Conservation (phyloP, 1,139 yeast genomes). For the Magnusiomyces sp. region DNA sequence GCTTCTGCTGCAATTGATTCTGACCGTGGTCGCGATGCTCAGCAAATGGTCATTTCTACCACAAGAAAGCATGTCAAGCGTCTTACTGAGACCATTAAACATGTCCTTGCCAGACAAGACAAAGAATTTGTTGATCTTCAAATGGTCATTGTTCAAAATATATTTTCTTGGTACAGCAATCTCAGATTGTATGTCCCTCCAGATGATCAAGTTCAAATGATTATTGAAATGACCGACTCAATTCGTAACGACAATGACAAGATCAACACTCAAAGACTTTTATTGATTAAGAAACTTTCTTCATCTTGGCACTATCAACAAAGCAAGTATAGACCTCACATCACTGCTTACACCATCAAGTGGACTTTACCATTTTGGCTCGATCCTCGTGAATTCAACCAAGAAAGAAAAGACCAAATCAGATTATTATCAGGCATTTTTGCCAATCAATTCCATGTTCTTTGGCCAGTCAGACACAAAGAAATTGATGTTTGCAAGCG, state of each 20-base stretch:
- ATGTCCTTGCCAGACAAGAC: slow-evolving; percentile 19
- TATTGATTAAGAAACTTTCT: slow-evolving; percentile 52
- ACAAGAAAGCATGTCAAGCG: slow-evolving; percentile 19
- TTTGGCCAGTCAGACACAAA: slow-evolving; percentile 28
- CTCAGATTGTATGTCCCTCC: slow-evolving; percentile 22
- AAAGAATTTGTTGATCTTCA: slow-evolving; percentile 21
- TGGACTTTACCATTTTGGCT: slow-evolving; percentile 42
- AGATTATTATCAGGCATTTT: slow-evolving; percentile 28
- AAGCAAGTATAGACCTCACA: slow-evolving; percentile 35
- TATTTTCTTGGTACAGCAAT: slow-evolving; percentile 20
- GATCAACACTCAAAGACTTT: slow-evolving; percentile 48
- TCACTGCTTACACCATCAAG: slow-evolving; percentile 45
- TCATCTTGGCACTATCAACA: slow-evolving; percentile 40
- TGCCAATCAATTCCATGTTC: slow-evolving; percentile 27
- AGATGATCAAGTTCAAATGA: slow-evolving; percentile 23
- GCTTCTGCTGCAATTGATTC: slow-evolving; percentile 26
- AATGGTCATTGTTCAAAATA: slow-evolving; percentile 18
- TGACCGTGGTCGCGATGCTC: slow-evolving; percentile 22
- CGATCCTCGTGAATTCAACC: slow-evolving; percentile 22
- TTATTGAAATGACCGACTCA: slow-evolving; percentile 26
- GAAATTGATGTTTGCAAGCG: slow-evolving; percentile 26
- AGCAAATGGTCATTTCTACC: slow-evolving; percentile 16
- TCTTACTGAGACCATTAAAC: slow-evolving; percentile 21
- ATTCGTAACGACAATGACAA: slow-evolving; percentile 31
- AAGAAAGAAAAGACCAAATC: slow-evolving; percentile 24